Conservation (phyloP, 2,329 filamentous ascomycete genomes). For the Colletotrichum liriopes region DNA sequence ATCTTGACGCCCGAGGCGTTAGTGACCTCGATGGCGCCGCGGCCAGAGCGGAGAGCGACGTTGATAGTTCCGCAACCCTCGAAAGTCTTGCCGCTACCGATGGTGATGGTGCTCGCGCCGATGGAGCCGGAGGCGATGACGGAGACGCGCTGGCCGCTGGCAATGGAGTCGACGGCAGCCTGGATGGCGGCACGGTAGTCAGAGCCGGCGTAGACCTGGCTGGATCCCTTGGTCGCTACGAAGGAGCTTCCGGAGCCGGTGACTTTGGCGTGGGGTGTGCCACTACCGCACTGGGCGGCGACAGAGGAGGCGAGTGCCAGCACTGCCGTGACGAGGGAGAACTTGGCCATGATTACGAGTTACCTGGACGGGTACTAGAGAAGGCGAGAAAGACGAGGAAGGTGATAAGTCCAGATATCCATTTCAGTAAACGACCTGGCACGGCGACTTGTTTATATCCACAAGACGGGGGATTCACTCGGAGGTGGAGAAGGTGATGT, state of each 20-base stretch:
- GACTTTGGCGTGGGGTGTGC: conserved; percentile 61
- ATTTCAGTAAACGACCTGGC: not conserved
- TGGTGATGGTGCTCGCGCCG: conserved; percentile 66
- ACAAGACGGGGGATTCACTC: not conserved
- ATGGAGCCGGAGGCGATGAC: conserved; percentile 71
- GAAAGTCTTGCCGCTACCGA: conserved; percentile 69
- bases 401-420: not conserved
- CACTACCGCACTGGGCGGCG: conserved; percentile 64
- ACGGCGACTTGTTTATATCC: conserved; percentile 26
- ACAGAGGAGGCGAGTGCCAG: conserved; percentile 58
- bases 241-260: conserved; percentile 63
- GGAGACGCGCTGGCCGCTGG: conserved; percentile 66
- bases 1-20: conserved; percentile 66
- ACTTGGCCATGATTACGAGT: conserved; percentile 43
- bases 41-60: conserved; percentile 56
- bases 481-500: conserved; percentile 2
- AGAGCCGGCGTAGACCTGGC: conserved; percentile 65
- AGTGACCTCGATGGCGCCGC: conserved; percentile 69
- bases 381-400: not conserved
- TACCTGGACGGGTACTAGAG: not conserved
- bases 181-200: conserved; percentile 71
- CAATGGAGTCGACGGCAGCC: conserved; percentile 66
- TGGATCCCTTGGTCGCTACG: conserved; percentile 60
- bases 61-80: conserved; percentile 73
- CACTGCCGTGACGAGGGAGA: conserved; percentile 50